These are phyloP conservation scores for Acanthamoeba sp. DNA, from an alignment of 208 protist genomes.

Conservation along the genomic window DNA sequence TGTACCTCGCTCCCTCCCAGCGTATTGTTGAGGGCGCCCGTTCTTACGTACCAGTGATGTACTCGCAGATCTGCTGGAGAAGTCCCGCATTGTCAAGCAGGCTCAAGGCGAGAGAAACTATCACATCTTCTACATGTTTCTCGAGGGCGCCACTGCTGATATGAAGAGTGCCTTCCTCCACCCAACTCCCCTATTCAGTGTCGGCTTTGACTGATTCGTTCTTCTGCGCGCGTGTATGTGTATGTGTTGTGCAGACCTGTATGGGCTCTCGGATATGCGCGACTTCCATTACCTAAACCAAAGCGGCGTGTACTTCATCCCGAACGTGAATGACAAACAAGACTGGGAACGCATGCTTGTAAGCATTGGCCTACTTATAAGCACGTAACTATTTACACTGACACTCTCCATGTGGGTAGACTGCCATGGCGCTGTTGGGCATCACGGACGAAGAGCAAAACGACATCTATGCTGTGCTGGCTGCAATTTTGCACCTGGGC, in stretches of 20 bases:
- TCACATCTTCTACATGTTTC: constrained; percentile 85
- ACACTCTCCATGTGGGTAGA: neutral
- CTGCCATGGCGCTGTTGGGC: constrained; percentile 80
- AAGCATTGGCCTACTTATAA: neutral
- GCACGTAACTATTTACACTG: neutral
- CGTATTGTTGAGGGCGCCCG: neutral
- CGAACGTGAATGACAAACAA: constrained; percentile 91
- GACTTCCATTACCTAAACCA: constrained; percentile 90
- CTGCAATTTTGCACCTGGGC: constrained; percentile 85
- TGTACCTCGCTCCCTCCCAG: neutral
- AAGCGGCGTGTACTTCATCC: constrained; percentile 86
- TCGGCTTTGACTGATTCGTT: neutral
- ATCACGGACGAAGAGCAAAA: constrained; percentile 78
- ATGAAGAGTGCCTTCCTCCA: neutral
- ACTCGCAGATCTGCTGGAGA: constrained; percentile 80
- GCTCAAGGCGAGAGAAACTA: constrained; percentile 85
- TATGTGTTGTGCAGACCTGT: no score
- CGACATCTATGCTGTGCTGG: constrained; percentile 77
- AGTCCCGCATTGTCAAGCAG: constrained; percentile 83
- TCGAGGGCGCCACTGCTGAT: neutral
- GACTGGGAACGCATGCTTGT: constrained; percentile 83
- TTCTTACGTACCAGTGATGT: neutral
- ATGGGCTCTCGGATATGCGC: constrained; percentile 85
- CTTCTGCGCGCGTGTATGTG: no score
- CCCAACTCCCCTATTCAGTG: no score